Base-by-base conservation (phyloP, 1,139 yeast species). In the Debaryomycetaceae sp. region DNA sequence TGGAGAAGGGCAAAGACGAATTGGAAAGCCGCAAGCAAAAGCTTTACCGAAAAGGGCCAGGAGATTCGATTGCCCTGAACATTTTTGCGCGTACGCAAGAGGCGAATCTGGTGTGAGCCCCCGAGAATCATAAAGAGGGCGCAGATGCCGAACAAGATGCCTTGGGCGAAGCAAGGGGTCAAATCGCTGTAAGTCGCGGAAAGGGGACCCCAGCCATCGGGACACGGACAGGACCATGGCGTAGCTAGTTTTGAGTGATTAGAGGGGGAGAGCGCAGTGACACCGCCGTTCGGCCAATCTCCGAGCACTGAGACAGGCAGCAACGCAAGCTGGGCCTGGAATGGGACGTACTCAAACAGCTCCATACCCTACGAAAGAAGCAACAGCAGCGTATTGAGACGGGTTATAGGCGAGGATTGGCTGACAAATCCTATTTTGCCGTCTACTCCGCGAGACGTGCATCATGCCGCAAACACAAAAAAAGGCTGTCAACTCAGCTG, bases 101-200 rank as follows among this genome's bases (percentile, higher is more conserved):
- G 33, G 32, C 60, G 34, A 4, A 77, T 44, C 37, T 70, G 75
- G 33, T 49, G 47, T 1, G 50, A 13, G 1, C 93, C 92, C 26
- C 68, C 55, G 0, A 72, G 25, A 3, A 86, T 44, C 55, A 80
- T 59, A 23, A 73, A 54, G 8, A 68, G 14, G 3, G 79, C 72
- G 1, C 76, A 53, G 2, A 62, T 30, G 22, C 73, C 69, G 36
- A 72, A 57, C 6, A 83, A 48, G 0, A 68, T 58, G 22, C 95
- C 96, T 42, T 80, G 83, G 25, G 79, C 61, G 45, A 87, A 77
- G 45, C 97, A 87, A 2, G 90, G 81, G 1, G 95, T 75, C 33
- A 85, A 67, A 44, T 80, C 93, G 28, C 72, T 72, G 41, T 73
- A 72, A 5, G 41, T 31, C 25, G 62, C 30, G 65, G 80, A 58